Evolutionary conservation across 208 protist species (phyloP).

Genomic region (Wallacemonas rigidus): DNA sequence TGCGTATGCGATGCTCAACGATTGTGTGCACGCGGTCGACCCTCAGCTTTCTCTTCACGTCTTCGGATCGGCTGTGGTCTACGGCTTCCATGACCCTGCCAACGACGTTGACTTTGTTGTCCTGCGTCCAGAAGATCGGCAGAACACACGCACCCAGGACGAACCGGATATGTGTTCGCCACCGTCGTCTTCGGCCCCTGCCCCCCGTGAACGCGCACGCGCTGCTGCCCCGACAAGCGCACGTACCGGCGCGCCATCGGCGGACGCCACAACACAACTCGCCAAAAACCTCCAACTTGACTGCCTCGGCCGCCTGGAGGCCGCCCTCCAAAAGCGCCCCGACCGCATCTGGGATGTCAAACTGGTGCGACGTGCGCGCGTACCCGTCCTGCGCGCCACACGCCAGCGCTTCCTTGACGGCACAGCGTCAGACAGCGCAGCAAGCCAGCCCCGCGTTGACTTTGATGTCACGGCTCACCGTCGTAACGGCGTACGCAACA

Average conservation of each 20-base stretch:
- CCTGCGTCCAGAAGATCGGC: slow-evolving; percentile 43
- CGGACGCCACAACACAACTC: slow-evolving; percentile 65
- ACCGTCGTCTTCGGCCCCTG: background rate
- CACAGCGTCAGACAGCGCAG: background rate
- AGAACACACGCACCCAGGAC: slow-evolving; percentile 7
- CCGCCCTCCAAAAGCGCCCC: slow-evolving; percentile 28
- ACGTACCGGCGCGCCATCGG: slow-evolving; percentile 25
- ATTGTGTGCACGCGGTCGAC: slow-evolving; percentile 55
- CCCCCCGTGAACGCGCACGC: background rate
- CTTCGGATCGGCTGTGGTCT: slow-evolving; percentile 82
- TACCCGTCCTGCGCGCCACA: slow-evolving; percentile 79
- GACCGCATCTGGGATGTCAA: slow-evolving; percentile 59
- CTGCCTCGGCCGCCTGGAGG: slow-evolving; percentile 44
- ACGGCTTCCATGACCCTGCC: slow-evolving; percentile 65
- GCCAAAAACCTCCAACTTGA: slow-evolving; percentile 67
- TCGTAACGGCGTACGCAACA: slow-evolving; percentile 89
- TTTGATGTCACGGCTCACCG: slow-evolving; percentile 84
- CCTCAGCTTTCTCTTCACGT: slow-evolving; percentile 57
- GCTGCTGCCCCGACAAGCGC: background rate
- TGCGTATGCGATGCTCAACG: slow-evolving; percentile 39
- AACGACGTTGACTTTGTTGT: slow-evolving; percentile 86
- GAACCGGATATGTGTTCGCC: background rate
- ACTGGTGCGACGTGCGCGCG: slow-evolving; percentile 80
- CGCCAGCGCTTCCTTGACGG: background rate
- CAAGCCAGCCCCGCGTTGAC: slow-evolving; percentile 31